Evolutionary conservation across 2,329 filamentous ascomycete species (phyloP), one percentile per base, ranked within the genome.

Genomic region (Periconia digitata): DNA sequence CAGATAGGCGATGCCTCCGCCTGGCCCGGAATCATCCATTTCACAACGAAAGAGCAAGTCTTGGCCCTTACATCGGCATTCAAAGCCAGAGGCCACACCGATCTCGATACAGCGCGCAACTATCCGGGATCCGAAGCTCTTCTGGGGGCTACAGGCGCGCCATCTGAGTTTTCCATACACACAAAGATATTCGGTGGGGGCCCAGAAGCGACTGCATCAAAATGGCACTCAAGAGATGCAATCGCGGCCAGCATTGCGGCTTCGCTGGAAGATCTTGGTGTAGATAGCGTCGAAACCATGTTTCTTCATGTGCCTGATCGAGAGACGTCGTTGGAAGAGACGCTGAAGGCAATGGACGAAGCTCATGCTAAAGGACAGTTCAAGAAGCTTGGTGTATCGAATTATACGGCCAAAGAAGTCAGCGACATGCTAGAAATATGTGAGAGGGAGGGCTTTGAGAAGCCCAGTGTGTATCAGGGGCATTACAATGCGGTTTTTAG

Each of bases 401-500:
- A 60, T 36, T 62, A 56, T 46, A 41, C 39, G 1, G 44, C 55
- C 1, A 47, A 52, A 27, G 42, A 62, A 35, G 55, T 62, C 7
- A 38, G 53, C 20, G 46, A 55, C 24, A 49, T 54, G 6, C 55
- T 48, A 42, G 50, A 59, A n/a, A 27, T 51, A 1, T 54, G 49
- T 21, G 50, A 60, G 36, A 32, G 20, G 12, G 54, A 60, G 16
- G 54, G 55, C 5, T 60, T 46, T 22, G 37, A 50, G 2, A 47
- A 54, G 12, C 76, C 75, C 0, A 65, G 66, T 0, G 70, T 75
- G 2, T 78, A 74, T 54, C 73, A 78, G 54, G 74, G 70, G 0
- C 68, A 66, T 43, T 74, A 74, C 54, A 66, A 59, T 34, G 52
- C 69, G 13, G 46, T 73, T 35, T 54, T 54, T 2, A 69, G 76